Conservation (phyloP, 2,329 filamentous ascomycete species). For the Aspergillus brunneoviolaceus region DNA sequence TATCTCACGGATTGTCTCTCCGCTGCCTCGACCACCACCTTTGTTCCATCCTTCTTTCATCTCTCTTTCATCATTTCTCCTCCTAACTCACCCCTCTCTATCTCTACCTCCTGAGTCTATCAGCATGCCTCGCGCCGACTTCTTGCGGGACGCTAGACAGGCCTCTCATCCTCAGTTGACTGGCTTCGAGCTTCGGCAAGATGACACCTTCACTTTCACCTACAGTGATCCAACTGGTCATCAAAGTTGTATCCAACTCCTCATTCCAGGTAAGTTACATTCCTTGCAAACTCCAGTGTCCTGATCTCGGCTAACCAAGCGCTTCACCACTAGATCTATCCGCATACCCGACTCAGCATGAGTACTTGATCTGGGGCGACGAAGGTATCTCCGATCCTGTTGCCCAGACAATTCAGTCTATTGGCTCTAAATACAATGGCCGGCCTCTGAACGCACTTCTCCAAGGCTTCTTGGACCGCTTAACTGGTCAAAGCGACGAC, state of each 20-base stretch:
- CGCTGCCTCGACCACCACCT: too few species aligned
- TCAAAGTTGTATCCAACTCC: conserved; percentile 37
- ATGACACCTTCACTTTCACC: conserved; percentile 68
- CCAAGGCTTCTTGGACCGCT: conserved; percentile 7
- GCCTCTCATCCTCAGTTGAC: conserved; percentile 51
- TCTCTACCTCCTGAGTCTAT: not conserved
- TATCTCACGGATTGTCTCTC: too few species aligned
- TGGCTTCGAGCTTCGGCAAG: conserved; percentile 60
- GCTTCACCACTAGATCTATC: conserved; percentile 50
- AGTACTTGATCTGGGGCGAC: conserved; percentile 52
- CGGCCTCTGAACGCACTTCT: conserved; percentile 49
- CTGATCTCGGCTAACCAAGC: conserved; percentile 15
- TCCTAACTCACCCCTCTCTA: too few species aligned
- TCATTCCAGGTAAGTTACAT: conserved; percentile 41
- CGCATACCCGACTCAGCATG: conserved; percentile 59
- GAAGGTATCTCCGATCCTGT: conserved; percentile 34
- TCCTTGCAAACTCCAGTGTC: not conserved
- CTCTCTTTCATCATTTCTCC: too few species aligned
- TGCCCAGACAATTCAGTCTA: conserved; percentile 39
- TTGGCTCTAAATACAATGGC: conserved; percentile 48
- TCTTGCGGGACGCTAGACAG: conserved; percentile 41
- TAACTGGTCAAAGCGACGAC: conserved; percentile 10
- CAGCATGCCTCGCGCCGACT: conserved; percentile 50
- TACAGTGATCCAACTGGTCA: conserved; percentile 41
- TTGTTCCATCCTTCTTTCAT: too few species aligned